A percentile compares a stretch with the other conserved stretches of the same genome.
Evolutionary conservation across 1,284 basidiomycete genomes (phyloP).

Genomic region (Ganoderma multipileum): DNA sequence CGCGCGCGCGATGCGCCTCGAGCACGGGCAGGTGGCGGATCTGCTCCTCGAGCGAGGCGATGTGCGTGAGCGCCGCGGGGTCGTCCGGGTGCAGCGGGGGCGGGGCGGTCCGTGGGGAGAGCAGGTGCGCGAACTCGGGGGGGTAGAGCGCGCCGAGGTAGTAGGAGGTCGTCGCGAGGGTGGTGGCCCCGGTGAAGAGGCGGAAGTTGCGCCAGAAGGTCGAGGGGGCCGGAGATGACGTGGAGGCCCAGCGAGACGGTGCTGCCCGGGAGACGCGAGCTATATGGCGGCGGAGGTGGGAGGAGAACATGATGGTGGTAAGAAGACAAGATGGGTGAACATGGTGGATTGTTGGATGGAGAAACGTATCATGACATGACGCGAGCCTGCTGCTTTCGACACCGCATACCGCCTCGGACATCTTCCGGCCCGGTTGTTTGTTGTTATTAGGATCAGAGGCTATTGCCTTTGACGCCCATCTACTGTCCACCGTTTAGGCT

Average conservation of each 20-base stretch:
- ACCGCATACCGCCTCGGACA: neutral
- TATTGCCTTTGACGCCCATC: slow-evolving; percentile 2
- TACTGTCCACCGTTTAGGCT: neutral
- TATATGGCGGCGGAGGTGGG: slow-evolving; percentile 26
- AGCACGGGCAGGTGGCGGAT: slow-evolving; percentile 75
- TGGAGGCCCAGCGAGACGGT: slow-evolving; percentile 27
- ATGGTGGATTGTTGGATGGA: neutral
- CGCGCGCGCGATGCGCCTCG: slow-evolving; percentile 51
- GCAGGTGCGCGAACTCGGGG: slow-evolving; percentile 61
- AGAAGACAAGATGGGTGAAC: slow-evolving; percentile 4
- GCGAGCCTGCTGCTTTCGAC: neutral
- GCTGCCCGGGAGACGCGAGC: slow-evolving; percentile 14
- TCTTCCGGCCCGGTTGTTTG: slow-evolving; percentile 14
- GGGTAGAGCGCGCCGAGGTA: slow-evolving; percentile 69
- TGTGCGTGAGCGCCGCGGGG: slow-evolving; percentile 66
- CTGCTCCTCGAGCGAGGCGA: slow-evolving; percentile 67
- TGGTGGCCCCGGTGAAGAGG: slow-evolving; percentile 25
- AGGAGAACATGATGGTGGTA: slow-evolving; percentile 30
- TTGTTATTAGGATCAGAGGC: slow-evolving; percentile 13
- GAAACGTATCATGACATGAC: neutral
- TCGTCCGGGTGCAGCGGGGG: slow-evolving; percentile 70
- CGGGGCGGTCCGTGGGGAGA: slow-evolving; percentile 78
- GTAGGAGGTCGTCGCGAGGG: slow-evolving; percentile 46
- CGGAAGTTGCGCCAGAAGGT: slow-evolving; percentile 28
- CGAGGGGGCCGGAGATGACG: slow-evolving; percentile 18